Conservation (phyloP, 352 stramenopile species). For the Phytophthora tubulina region DNA sequence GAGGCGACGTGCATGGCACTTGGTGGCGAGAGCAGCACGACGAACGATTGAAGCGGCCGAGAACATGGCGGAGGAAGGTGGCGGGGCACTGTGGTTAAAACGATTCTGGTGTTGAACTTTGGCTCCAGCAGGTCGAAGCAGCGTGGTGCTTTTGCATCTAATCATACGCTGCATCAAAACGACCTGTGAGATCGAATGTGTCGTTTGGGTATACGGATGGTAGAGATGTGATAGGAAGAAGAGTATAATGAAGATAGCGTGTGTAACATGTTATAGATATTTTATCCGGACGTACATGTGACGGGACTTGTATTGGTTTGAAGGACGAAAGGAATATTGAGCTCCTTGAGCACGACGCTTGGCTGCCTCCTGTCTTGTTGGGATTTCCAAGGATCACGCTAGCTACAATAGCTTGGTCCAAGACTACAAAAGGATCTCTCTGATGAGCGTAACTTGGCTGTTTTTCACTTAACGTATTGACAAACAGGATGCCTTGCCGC, state of each 20-base stretch:
- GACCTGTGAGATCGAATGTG: constrained; percentile 12
- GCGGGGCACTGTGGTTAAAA: constrained; percentile 5
- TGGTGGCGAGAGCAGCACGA: not conserved
- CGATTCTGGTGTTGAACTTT: constrained; percentile 36
- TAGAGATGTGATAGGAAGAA: not conserved
- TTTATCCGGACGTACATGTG: constrained; percentile 25
- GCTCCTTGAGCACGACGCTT: not conserved
- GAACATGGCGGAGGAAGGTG: constrained; percentile 25
- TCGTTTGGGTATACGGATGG: constrained; percentile 14
- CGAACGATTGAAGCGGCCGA: constrained; percentile 20
- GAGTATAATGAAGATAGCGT: not conserved
- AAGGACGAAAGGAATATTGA: constrained; percentile 1
- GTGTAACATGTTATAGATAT: not conserved
- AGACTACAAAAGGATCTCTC: too few relatives aligned
- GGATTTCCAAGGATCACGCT: not conserved
- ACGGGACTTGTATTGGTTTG: not conserved
- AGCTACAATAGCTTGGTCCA: too few relatives aligned
- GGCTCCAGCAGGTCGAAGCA: constrained; percentile 1
- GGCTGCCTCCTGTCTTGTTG: not conserved
- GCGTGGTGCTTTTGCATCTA: constrained; percentile 34
- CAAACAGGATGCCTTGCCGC: too few relatives aligned
- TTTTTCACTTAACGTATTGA: too few relatives aligned
- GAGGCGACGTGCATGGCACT: constrained; percentile 8
- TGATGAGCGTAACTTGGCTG: too few relatives aligned
- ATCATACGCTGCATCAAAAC: constrained; percentile 43